Percentiles rank a stretch among this genome's conserved stretches.
phyloP scores from a whole-genome alignment of 305 asterid species.

The Salvia sclarea region DNA sequence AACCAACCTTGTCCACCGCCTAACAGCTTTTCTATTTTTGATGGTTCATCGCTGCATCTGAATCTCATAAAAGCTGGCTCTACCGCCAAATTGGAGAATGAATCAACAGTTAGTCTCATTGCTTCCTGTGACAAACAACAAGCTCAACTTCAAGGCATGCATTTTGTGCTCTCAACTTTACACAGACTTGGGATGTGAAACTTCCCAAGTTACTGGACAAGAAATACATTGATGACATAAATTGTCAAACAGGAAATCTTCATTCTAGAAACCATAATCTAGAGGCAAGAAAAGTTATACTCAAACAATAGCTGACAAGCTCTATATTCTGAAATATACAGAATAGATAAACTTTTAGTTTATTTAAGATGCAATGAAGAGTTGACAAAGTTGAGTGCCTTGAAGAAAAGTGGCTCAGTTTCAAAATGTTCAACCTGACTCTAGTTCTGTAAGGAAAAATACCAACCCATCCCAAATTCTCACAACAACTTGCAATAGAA shows the following conservation, averaged over 20 bases:
- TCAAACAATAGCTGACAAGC: conserved; percentile 16
- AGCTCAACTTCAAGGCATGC: conserved; percentile 26
- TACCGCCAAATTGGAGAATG: conserved; percentile 55
- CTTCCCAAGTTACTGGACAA: conserved; percentile 29
- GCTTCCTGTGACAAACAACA: conserved; percentile 70
- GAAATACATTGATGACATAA: neutral
- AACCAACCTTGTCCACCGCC: conserved; percentile 82
- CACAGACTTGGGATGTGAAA: conserved; percentile 9
- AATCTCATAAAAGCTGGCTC: conserved; percentile 49
- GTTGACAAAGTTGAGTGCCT: neutral
- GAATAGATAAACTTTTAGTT: neutral
- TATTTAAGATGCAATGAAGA: conserved; percentile 10
- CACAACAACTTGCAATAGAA: conserved; percentile 11
- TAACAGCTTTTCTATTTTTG: conserved; percentile 71
- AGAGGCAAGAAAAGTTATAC: conserved; percentile 18
- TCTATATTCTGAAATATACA: conserved; percentile 8
- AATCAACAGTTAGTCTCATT: conserved; percentile 53
- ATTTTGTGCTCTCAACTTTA: conserved; percentile 24
- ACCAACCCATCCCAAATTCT: neutral
- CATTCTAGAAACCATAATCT: conserved; percentile 19
- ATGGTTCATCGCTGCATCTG: conserved; percentile 47
- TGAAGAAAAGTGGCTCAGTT: neutral
- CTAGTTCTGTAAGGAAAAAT: neutral
- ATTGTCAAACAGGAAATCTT: conserved; percentile 14
- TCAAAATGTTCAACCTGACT: conserved; percentile 2